Conservation (phyloP, 257 asterid genomes). For the Petunia secreta region DNA sequence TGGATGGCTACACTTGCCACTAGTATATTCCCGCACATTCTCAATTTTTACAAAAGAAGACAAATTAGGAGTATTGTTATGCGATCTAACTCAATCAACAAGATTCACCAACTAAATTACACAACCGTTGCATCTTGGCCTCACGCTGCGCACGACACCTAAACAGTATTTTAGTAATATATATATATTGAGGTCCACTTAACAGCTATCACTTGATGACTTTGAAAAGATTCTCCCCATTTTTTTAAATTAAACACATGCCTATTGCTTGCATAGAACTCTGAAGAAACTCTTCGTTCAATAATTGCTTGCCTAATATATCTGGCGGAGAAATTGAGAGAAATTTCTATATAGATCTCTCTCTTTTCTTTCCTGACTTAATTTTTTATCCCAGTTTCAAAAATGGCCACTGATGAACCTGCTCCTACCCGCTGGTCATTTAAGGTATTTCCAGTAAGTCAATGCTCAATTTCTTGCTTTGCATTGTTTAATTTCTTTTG, state of each 20-base stretch:
- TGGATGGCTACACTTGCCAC: too few species aligned
- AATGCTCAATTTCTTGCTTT: not conserved
- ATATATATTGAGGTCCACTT: not conserved
- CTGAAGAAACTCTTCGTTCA: not conserved
- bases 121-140: not conserved
- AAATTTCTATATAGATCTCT: not conserved
- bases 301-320: not conserved
- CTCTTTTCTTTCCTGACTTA: slow-evolving; percentile 22
- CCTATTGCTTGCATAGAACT: too few species aligned
- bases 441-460: slow-evolving; percentile 49
- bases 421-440: slow-evolving; percentile 91
- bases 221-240: not conserved
- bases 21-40: too few species aligned
- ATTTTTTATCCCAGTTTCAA: slow-evolving; percentile 15
- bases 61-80: too few species aligned
- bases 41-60: too few species aligned
- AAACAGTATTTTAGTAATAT: not conserved
- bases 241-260: too few species aligned
- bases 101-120: not conserved
- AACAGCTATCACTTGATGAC: not conserved
- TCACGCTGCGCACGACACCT: not conserved
- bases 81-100: too few species aligned
- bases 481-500: not conserved
- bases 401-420: slow-evolving; percentile 78
- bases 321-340: slow-evolving; percentile 21